Conservation (phyloP, 2,329 filamentous ascomycete genomes). For the Lachnum nothofagi region DNA sequence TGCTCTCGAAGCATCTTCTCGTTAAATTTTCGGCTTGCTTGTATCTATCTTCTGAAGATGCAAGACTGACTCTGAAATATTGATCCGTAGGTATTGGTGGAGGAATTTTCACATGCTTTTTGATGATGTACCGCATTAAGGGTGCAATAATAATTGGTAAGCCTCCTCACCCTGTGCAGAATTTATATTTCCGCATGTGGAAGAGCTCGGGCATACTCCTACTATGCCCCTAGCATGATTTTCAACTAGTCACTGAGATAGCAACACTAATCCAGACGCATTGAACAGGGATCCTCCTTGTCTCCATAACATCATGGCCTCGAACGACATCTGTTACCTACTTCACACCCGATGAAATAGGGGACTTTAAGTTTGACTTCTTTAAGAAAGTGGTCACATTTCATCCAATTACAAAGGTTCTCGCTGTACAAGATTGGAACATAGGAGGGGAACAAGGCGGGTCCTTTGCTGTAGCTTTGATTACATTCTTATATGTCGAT, state of each 20-base stretch:
- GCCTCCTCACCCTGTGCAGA: too few species aligned
- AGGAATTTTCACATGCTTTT: conserved; percentile 69
- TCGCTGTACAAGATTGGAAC: conserved; percentile 71
- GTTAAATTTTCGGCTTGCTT: too few species aligned
- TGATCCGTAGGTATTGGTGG: too few species aligned
- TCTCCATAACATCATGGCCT: conserved; percentile 86
- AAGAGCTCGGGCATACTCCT: too few species aligned
- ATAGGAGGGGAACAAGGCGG: conserved; percentile 58
- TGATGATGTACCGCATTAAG: conserved; percentile 83
- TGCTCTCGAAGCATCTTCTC: too few species aligned
- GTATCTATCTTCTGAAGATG: too few species aligned
- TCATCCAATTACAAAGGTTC: conserved; percentile 65
- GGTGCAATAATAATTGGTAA: conserved; percentile 83
- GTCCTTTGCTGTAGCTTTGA: conserved; percentile 76
- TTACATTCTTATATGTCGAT: conserved; percentile 87
- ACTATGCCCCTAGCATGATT: too few species aligned
- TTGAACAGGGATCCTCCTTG: conserved; percentile 74
- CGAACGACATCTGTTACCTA: conserved; percentile 70
- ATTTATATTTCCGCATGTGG: too few species aligned
- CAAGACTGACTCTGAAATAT: too few species aligned
- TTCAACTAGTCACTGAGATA: too few species aligned
- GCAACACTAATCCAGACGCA: too few species aligned
- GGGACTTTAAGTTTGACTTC: conserved; percentile 71
- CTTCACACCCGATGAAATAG: conserved; percentile 68
- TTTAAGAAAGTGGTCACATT: conserved; percentile 85